Percentiles rank a stretch among this genome's conserved stretches.
Conservation (phyloP, 2,329 filamentous ascomycete species). For the Aspergillus calidoustus region DNA sequence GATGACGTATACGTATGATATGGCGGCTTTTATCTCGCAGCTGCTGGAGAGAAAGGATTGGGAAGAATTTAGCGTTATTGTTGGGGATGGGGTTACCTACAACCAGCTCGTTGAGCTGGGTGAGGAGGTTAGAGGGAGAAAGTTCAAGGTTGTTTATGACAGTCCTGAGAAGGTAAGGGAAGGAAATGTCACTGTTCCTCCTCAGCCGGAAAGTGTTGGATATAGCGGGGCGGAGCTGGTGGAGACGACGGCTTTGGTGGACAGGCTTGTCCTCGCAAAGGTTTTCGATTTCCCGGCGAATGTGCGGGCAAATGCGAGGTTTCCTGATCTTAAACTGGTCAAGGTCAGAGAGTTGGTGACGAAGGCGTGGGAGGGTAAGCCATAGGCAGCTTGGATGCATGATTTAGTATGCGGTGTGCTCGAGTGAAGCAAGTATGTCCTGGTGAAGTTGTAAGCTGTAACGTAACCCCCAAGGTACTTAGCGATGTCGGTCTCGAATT, state of each 20-base stretch:
- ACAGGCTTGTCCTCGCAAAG: slow-evolving; percentile 33
- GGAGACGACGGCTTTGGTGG: slow-evolving; percentile 34
- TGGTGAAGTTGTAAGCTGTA: too few relatives aligned
- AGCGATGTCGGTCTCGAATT: not conserved
- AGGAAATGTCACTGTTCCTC: slow-evolving; percentile 42
- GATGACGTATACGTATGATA: slow-evolving; percentile 56
- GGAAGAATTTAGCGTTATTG: slow-evolving; percentile 44
- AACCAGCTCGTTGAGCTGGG: slow-evolving; percentile 52
- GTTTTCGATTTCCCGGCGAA: slow-evolving; percentile 34
- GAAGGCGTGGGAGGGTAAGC: slow-evolving; percentile 13
- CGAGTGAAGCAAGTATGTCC: not conserved
- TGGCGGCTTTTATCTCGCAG: slow-evolving; percentile 53
- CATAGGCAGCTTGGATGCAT: not conserved
- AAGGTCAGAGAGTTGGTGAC: slow-evolving; percentile 31
- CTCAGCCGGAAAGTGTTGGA: slow-evolving; percentile 24
- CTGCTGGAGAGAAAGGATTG: slow-evolving; percentile 50
- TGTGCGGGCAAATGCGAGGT: slow-evolving; percentile 27
- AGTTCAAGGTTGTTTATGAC: slow-evolving; percentile 44
- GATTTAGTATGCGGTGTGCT: not conserved
- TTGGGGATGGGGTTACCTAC: slow-evolving; percentile 50
- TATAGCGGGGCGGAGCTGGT: slow-evolving; percentile 30
- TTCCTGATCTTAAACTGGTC: slow-evolving; percentile 30
- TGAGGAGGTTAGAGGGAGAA: slow-evolving; percentile 45
- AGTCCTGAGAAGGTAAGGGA: slow-evolving; percentile 36
- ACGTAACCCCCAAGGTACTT: not conserved